These are phyloP conservation scores for Golubevia pallescens DNA, from an alignment of 1,284 basidiomycete genomes.

Conservation along the genomic window DNA sequence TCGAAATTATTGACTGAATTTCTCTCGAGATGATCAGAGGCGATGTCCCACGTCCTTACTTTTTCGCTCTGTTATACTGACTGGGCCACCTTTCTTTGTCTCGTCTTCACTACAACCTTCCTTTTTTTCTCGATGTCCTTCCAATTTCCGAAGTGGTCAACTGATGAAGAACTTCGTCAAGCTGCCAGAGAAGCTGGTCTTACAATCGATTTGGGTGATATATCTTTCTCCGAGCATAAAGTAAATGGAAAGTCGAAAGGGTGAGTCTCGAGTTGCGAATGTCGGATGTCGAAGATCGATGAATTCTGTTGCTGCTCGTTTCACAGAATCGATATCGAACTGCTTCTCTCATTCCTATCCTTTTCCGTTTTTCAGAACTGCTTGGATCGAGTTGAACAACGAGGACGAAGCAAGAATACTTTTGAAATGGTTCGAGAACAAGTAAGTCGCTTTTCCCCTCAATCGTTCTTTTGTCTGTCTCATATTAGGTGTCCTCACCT, in stretches of 20 bases:
- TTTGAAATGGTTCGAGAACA: constrained; percentile 50
- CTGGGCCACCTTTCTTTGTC: no score
- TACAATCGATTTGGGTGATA: constrained; percentile 27
- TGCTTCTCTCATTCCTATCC: neutral
- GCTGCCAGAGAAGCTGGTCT: constrained; percentile 31
- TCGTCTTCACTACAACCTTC: no score
- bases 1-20: no score
- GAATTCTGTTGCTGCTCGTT: no score
- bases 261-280: constrained; percentile 1
- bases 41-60: no score
- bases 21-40: no score
- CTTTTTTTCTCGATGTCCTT: neutral
- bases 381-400: constrained; percentile 38
- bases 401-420: constrained; percentile 31
- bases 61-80: no score
- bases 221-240: constrained; percentile 57
- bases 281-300: no score
- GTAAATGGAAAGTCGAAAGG: constrained; percentile 58
- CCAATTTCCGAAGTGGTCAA: constrained; percentile 22
- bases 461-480: no score
- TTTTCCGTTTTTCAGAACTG: constrained; percentile 14
- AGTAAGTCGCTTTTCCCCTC: no score
- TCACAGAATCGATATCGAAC: neutral
- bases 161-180: constrained; percentile 45
- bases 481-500: neutral